Conservation (phyloP, 371 early-diverging fungal genomes). For the Rhizomucor pusillus region DNA sequence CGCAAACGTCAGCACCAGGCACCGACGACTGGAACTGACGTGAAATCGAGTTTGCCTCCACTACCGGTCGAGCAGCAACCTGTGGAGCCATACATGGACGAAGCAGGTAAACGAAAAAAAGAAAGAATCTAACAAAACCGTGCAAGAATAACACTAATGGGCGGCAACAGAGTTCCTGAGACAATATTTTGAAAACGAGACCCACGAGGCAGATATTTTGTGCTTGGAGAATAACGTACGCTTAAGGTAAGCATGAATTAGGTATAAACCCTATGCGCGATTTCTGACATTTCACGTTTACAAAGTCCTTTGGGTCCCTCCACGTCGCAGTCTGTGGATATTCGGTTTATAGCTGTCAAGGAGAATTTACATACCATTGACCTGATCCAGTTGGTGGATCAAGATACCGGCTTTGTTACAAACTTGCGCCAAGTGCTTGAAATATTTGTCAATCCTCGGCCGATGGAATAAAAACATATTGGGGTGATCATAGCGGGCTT, state of each 20-base stretch:
- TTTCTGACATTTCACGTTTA: neutral
- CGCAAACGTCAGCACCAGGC: slow-evolving; percentile 50
- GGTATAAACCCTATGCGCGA: no score
- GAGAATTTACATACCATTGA: slow-evolving; percentile 72
- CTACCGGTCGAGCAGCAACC: slow-evolving; percentile 39
- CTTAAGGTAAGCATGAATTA: slow-evolving; percentile 35
- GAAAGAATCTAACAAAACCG: no score
- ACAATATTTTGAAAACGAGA: slow-evolving; percentile 64
- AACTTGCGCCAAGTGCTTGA: slow-evolving; percentile 60
- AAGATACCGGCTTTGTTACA: slow-evolving; percentile 66
- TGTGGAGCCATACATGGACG: slow-evolving; percentile 65
- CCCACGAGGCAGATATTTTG: slow-evolving; percentile 68
- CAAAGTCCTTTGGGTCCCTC: slow-evolving; percentile 66
- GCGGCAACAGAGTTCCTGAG: slow-evolving; percentile 50
- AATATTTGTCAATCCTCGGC: slow-evolving; percentile 31
- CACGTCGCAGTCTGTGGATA: slow-evolving; percentile 68
- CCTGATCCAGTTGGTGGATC: slow-evolving; percentile 65
- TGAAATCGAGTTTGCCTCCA: slow-evolving; percentile 40
- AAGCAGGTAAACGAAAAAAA: slow-evolving; percentile 51
- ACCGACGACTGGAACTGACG: slow-evolving; percentile 25
- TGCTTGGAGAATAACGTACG: slow-evolving; percentile 73
- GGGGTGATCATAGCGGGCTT: no score
- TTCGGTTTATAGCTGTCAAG: slow-evolving; percentile 78
- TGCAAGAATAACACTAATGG: no score
- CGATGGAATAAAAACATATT: neutral